Evolutionary conservation across 2,329 filamentous ascomycete genomes (phyloP).

Genomic region (Xylaria sp.): DNA sequence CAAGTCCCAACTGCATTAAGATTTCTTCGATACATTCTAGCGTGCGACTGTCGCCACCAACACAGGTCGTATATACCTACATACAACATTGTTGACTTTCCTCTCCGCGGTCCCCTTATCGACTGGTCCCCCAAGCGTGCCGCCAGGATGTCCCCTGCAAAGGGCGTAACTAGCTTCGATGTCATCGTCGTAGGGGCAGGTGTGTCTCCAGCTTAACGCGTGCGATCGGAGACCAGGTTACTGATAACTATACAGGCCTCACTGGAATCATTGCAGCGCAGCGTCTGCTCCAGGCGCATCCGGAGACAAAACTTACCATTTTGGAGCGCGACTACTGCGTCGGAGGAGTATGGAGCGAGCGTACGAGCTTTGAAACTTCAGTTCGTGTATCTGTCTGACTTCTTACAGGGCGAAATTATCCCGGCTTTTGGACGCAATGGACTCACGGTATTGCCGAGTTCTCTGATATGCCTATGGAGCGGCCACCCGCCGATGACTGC

Average conservation of each 20-base stretch:
- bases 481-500: conserved; percentile 42
- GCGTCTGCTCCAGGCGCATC: conserved; percentile 39
- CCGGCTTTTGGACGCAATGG: conserved; percentile 50
- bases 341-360: conserved; percentile 40
- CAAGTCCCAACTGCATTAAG: too few species aligned
- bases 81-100: background rate
- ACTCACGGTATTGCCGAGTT: conserved; percentile 48
- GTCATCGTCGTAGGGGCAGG: conserved; percentile 39
- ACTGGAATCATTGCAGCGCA: conserved; percentile 40
- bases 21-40: too few species aligned
- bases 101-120: background rate
- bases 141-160: conserved; percentile 19
- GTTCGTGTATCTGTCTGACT: conserved; percentile 22
- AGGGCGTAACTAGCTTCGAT: conserved; percentile 30
- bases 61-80: background rate
- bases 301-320: conserved; percentile 38
- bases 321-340: conserved; percentile 41
- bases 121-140: background rate
- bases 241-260: conserved; percentile 28
- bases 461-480: conserved; percentile 47
- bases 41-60: background rate
- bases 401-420: conserved; percentile 42
- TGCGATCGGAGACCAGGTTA: conserved; percentile 23
- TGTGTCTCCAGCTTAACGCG: conserved; percentile 14
- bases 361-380: conserved; percentile 24